These are phyloP conservation scores for Stylosanthes scabra DNA, from an alignment of 331 rosid species.

Conservation along the genomic window DNA sequence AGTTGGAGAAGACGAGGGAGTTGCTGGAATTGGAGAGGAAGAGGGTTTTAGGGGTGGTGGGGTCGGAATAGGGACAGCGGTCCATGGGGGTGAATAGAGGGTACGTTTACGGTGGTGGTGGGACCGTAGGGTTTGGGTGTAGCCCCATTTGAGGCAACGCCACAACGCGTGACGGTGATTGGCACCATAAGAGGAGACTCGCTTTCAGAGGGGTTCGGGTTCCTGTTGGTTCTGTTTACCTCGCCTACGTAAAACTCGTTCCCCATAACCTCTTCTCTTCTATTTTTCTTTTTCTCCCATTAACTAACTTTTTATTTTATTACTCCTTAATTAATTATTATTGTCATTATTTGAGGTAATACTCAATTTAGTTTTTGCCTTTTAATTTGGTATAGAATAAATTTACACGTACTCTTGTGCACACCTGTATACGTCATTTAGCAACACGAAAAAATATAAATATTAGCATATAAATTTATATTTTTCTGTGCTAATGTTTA, in stretches of 20 bases:
- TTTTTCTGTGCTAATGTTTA: no score
- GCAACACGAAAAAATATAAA: no score
- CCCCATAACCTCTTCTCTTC: no score
- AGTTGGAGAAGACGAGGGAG: conserved; percentile 69
- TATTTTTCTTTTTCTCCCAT: no score
- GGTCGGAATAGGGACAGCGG: conserved; percentile 53
- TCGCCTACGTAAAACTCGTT: not conserved
- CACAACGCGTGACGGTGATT: not conserved
- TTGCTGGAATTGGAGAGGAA: conserved; percentile 69
- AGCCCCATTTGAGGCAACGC: conserved; percentile 28
- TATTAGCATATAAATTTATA: no score
- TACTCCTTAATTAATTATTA: no score
- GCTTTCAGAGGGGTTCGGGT: not conserved
- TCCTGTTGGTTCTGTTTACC: not conserved
- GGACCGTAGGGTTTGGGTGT: not conserved
- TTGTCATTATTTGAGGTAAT: no score
- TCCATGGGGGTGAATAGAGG: conserved; percentile 37
- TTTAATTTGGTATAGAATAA: no score
- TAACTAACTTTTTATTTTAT: no score
- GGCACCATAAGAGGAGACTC: conserved; percentile 37
- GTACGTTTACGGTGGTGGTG: not conserved
- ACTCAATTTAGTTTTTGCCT: no score
- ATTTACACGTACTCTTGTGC: no score
- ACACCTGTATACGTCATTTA: no score
- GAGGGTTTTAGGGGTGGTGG: conserved; percentile 51